Percentiles rank a stretch among this genome's conserved stretches.
Evolutionary conservation across 345 rosid genomes (phyloP).

Genomic region (Geranium brycei): DNA sequence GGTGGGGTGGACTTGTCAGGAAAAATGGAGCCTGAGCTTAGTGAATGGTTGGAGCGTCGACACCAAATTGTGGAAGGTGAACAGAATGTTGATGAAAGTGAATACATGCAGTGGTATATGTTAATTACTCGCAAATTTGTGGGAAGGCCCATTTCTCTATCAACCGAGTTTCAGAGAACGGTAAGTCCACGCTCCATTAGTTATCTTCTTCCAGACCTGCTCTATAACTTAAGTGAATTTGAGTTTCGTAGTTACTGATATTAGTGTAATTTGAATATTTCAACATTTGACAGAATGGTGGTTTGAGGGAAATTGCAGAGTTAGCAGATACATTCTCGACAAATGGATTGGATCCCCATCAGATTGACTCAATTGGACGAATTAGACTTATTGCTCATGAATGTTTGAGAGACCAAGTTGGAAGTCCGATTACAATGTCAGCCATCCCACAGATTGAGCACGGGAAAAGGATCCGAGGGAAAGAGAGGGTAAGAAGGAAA

Average conservation of each 20-base stretch:
- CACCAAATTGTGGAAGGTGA: constrained; percentile 51
- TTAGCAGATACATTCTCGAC: constrained; percentile 61
- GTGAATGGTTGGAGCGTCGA: constrained; percentile 69
- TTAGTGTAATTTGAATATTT: neutral
- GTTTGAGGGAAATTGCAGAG: constrained; percentile 63
- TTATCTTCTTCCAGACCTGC: neutral
- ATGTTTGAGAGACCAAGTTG: constrained; percentile 69
- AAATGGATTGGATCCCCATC: constrained; percentile 57
- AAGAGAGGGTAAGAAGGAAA: constrained; percentile 72
- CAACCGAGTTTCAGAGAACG: constrained; percentile 70
- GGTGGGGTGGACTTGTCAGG: constrained; percentile 88
- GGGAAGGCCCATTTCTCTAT: constrained; percentile 76
- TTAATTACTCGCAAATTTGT: constrained; percentile 71
- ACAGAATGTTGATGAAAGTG: constrained; percentile 50
- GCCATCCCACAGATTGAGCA: constrained; percentile 31
- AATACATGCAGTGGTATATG: constrained; percentile 69
- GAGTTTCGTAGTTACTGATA: neutral
- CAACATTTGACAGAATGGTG: constrained; percentile 42
- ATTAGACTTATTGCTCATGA: constrained; percentile 67
- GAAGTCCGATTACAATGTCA: constrained; percentile 23
- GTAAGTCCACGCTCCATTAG: constrained; percentile 23
- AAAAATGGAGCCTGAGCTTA: constrained; percentile 84
- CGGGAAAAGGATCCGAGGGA: constrained; percentile 67
- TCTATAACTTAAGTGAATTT: neutral
- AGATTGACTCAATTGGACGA: constrained; percentile 51